Base-by-base conservation (phyloP, 1,284 basidiomycete species). In the Ceratobasidium sp. region DNA sequence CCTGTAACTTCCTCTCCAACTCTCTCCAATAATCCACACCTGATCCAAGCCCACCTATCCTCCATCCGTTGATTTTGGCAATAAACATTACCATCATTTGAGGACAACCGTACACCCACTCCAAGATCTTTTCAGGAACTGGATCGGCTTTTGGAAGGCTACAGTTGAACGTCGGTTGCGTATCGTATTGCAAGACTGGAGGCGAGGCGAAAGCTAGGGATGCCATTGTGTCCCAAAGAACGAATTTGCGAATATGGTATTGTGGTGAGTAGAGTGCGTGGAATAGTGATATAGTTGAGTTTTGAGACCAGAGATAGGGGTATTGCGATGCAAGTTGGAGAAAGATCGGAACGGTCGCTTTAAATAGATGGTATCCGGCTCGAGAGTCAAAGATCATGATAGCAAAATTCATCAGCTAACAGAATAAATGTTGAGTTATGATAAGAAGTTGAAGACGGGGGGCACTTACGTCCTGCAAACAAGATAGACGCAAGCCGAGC, bases 131-230 rank as follows among this genome's bases (percentile, higher is more conserved):
- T 10, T 15, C 9, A 18, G 12, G 26, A 28, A 6, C 7, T 7
- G 33, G 6, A 61, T 20, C 7, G 20, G 26, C 6, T 3, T 12
- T 71, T n/a, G n/a, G n/a, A n/a, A n/a, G n/a, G n/a, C n/a, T n/a
- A n/a, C n/a, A n/a, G n/a, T n/a, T n/a, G n/a, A n/a, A n/a, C n/a
- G n/a, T n/a, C n/a, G n/a, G n/a, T n/a, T n/a, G n/a, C 3, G 51
- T 56, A 33, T 71, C 68, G 39, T 71, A 71, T 23, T 42, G 49
- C 13, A 71, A 7, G 4, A 71, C n/a, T 10, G 68, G 68, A 3
- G 68, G 6, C 2, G 23, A 56, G 33, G 26, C 68, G 15, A 39
- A 58, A 7, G n/a, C 33, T 13, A 71, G 26, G 2, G 68, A 26
- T 23, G 7, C 1, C 28, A 71, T 23, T 13, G 68, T 71, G 33